Conservation (phyloP, 1,284 basidiomycete genomes). For the Melampsora larici-populina region DNA sequence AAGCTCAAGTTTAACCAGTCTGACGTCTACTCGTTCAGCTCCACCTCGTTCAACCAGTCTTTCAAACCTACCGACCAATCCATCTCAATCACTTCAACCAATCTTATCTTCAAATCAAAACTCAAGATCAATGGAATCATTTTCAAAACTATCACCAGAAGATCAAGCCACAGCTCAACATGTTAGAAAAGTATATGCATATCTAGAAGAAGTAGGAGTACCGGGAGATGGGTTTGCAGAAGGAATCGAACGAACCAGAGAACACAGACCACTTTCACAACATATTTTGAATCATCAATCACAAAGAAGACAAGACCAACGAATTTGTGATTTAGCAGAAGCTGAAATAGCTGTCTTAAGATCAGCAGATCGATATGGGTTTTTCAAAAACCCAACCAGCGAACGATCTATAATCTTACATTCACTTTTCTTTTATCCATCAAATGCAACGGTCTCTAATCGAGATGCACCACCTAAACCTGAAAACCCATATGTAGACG, state of each 20-base stretch:
- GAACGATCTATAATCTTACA: slow-evolving; percentile 69
- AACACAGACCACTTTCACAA: slow-evolving; percentile 59
- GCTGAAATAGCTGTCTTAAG: slow-evolving; percentile 67
- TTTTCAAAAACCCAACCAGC: slow-evolving; percentile 61
- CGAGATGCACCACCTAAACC: slow-evolving; percentile 34
- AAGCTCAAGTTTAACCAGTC: not conserved
- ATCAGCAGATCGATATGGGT: slow-evolving; percentile 82
- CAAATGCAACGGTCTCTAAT: slow-evolving; percentile 61
- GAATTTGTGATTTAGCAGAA: slow-evolving; percentile 49
- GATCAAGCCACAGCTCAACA: slow-evolving; percentile 82
- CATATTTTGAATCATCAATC: slow-evolving; percentile 56
- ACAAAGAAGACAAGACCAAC: slow-evolving; percentile 60
- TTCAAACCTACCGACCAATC: not conserved
- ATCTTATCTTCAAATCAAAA: not conserved
- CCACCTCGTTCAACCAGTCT: not conserved
- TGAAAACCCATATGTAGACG: slow-evolving; percentile 39
- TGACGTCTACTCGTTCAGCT: not conserved
- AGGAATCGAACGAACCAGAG: slow-evolving; percentile 84
- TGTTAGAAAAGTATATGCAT: slow-evolving; percentile 81
- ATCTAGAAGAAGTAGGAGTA: slow-evolving; percentile 76
- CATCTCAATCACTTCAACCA: not conserved
- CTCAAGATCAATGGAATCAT: not conserved
- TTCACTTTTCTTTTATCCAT: slow-evolving; percentile 63
- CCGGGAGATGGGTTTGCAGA: slow-evolving; percentile 87
- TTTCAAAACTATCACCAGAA: not conserved